These are phyloP conservation scores for Phragmites australis DNA, from an alignment of 176 grass and related monocot genomes.

Conservation along the genomic window DNA sequence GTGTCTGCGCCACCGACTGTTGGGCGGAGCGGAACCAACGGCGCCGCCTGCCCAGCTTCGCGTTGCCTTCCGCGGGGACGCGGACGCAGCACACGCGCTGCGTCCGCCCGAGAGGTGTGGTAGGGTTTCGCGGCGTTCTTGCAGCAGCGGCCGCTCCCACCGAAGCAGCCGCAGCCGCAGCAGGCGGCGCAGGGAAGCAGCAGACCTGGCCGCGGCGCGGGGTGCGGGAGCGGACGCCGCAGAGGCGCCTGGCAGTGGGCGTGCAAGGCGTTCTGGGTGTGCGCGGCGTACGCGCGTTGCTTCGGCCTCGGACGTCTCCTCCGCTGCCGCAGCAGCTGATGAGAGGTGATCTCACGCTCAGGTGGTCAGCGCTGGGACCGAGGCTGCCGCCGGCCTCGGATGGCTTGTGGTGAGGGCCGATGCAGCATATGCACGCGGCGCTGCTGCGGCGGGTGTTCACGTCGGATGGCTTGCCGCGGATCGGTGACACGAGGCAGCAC, in stretches of 20 bases:
- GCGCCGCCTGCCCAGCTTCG: conserved; percentile 39
- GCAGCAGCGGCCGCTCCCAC: not conserved
- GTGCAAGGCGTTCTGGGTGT: conserved; percentile 57
- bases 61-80: conserved; percentile 7
- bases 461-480: conserved; percentile 28
- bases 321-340: conserved; percentile 46
- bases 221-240: conserved; percentile 49
- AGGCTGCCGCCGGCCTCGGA: conserved; percentile 1
- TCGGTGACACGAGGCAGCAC: conserved; percentile 55
- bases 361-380: conserved; percentile 14
- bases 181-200: conserved; percentile 8
- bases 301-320: not conserved
- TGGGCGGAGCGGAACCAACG: conserved; percentile 49
- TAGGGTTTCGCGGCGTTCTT: conserved; percentile 41
- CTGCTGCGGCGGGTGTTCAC: conserved; percentile 18
- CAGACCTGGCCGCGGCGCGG: conserved; percentile 39
- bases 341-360: conserved; percentile 41
- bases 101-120: conserved; percentile 29
- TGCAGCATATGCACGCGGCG: conserved; percentile 81
- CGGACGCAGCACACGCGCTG: conserved; percentile 47
- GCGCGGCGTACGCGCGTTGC: conserved; percentile 31
- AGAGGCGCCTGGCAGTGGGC: conserved; percentile 48
- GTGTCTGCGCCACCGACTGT: conserved; percentile 33
- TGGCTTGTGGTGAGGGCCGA: conserved; percentile 56
- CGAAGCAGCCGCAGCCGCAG: not conserved